Evolutionary conservation across 2,329 filamentous ascomycete genomes (phyloP), one percentile per base, ranked within the genome.

Genomic region (Alternaria angustiovoidea): DNA sequence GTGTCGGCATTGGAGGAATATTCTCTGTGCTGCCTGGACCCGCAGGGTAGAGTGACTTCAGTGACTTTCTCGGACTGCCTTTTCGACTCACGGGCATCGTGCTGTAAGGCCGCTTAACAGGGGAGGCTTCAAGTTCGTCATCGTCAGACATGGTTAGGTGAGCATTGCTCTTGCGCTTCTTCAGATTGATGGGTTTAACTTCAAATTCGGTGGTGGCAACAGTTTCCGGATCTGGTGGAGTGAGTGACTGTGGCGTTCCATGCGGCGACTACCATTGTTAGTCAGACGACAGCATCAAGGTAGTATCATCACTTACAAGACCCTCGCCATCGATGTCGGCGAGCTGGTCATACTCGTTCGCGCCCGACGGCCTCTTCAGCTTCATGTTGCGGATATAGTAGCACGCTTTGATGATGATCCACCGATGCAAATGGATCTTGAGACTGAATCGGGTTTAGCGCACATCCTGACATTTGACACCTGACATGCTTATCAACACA

Each of bases 371-470:
- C 34, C 73, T 65, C 63, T 77, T 77, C 6, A 77, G 68, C 64
- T 76, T 76, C 73, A 75, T 76, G 61, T 77, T 77, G 26, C 75
- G 68, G 30, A 77, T 77, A 52, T 76, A 77, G 54, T 78, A 77
- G 64, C 75, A 78, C 30, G 75, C 75, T 64, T 78, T 78, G 73
- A 78, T 77, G 68, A 77, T 74, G 63, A 78, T 75, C 75, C 75
- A 78, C 58, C 75, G 73, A 59, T 78, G 75, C 64, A 78, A 64
- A 49, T 78, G 75, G 48, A 75, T 73, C 58, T 76, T 75, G 53
- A 78, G 72, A 42, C 74, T 75, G 54, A 6, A 61, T 32, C 20
- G 48, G 39, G 46, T 28, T 68, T 64, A 70, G 65, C 47, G 51
- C 42, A 32, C 20, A 18, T 26, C 8, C 51, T 34, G 52, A 51